A percentile compares a stretch with the other conserved stretches of the same genome.
Evolutionary conservation across 768 basidiomycete genomes (phyloP).

Genomic region (Lactarius evosmus): DNA sequence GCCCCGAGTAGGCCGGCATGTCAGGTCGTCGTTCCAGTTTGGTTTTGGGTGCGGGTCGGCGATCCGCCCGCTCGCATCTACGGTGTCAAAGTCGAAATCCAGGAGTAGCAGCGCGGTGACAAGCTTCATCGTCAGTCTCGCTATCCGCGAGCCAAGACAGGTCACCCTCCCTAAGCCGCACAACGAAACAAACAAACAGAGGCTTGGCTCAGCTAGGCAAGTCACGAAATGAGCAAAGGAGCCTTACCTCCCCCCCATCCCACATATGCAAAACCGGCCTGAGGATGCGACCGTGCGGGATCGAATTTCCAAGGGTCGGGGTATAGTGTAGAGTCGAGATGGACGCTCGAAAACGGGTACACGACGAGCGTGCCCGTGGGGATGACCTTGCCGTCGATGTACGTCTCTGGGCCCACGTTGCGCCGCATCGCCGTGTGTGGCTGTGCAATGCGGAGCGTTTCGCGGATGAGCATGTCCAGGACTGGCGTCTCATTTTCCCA

Average conservation of each 20-base stretch:
- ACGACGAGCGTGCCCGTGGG: constrained; percentile 73
- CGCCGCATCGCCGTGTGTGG: constrained; percentile 79
- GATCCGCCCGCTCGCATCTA: constrained; percentile 50
- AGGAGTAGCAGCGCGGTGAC: constrained; percentile 64
- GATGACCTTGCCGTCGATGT: constrained; percentile 65
- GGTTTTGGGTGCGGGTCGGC: constrained; percentile 51
- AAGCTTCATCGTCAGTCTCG: constrained; percentile 71
- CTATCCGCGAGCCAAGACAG: constrained; percentile 72
- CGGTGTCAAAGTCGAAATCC: constrained; percentile 56
- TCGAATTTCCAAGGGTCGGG: constrained; percentile 77
- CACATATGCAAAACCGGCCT: constrained; percentile 58
- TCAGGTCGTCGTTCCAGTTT: constrained; percentile 75
- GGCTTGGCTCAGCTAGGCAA: constrained; percentile 19
- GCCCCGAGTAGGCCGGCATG: constrained; percentile 58
- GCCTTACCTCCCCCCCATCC: constrained; percentile 77
- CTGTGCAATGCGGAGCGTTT: constrained; percentile 75
- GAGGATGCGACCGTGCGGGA: constrained; percentile 46
- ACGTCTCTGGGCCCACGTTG: constrained; percentile 68
- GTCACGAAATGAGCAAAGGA: constrained; percentile 27
- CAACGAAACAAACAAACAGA: constrained; percentile 5
- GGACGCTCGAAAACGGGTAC: constrained; percentile 78
- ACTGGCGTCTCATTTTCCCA: constrained; percentile 72
- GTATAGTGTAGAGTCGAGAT: constrained; percentile 69
- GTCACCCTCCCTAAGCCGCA: constrained; percentile 55
- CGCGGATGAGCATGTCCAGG: constrained; percentile 68